phyloP scores from a whole-genome alignment of 371 early-diverging fungal species.

The Apophysomyces elegans region DNA sequence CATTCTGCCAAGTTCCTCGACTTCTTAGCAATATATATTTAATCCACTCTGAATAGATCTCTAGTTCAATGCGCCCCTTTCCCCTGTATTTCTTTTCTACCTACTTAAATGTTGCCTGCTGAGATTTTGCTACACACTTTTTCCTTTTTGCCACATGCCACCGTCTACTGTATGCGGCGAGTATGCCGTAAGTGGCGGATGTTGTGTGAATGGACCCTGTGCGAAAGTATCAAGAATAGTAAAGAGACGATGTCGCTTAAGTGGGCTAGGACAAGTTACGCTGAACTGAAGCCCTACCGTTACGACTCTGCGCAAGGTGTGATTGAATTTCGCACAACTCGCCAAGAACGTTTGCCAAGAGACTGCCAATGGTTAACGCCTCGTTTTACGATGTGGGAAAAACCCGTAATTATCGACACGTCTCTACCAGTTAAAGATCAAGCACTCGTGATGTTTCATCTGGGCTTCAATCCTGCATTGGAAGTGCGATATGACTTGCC shows the following conservation, averaged over 20 bases:
- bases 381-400: too few species aligned
- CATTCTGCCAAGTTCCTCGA: not conserved
- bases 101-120: slow-evolving; percentile 20
- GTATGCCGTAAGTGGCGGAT: slow-evolving; percentile 30
- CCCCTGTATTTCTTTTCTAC: too few species aligned
- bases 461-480: slow-evolving; percentile 42
- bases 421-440: slow-evolving; percentile 25
- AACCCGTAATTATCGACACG: too few species aligned
- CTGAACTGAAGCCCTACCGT: slow-evolving; percentile 25
- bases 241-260: slow-evolving; percentile 26
- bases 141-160: slow-evolving; percentile 33
- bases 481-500: slow-evolving; percentile 39
- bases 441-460: slow-evolving; percentile 39
- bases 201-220: slow-evolving; percentile 37
- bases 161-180: slow-evolving; percentile 37
- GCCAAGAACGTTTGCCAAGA: not conserved
- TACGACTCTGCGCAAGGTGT: slow-evolving; percentile 39
- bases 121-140: slow-evolving; percentile 39
- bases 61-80: too few species aligned
- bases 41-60: too few species aligned
- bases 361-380: too few species aligned
- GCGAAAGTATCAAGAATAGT: slow-evolving; percentile 25
- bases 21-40: not conserved
- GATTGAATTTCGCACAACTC: slow-evolving; percentile 40
- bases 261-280: not conserved